These are phyloP conservation scores for Suillus clintonianus DNA, from an alignment of 768 basidiomycete genomes.

Conservation along the genomic window DNA sequence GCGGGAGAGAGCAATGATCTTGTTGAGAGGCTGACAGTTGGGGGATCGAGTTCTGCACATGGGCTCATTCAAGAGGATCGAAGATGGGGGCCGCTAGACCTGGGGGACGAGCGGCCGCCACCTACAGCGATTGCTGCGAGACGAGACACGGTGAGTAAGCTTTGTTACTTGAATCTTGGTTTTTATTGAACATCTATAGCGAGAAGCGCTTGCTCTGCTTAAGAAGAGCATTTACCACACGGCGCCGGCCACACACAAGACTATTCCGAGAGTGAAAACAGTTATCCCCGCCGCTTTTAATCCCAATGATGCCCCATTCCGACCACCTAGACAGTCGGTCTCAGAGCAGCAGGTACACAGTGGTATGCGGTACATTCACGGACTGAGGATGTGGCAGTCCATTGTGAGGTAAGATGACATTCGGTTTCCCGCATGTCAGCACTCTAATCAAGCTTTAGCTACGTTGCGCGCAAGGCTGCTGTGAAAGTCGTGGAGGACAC, in stretches of 20 bases:
- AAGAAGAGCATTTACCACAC: slow-evolving; percentile 59
- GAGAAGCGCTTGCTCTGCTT: slow-evolving; percentile 54
- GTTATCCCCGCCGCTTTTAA: slow-evolving; percentile 50
- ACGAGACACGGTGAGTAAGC: slow-evolving; percentile 56
- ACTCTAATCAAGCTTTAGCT: slow-evolving; percentile 29
- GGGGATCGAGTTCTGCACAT: not conserved
- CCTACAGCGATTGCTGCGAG: slow-evolving; percentile 71
- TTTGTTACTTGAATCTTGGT: not conserved
- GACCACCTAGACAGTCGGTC: slow-evolving; percentile 53
- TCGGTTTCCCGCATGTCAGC: not conserved
- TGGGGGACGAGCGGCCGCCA: slow-evolving; percentile 70
- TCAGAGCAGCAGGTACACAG: slow-evolving; percentile 54
- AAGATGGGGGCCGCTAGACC: slow-evolving; percentile 57
- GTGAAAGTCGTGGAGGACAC: slow-evolving; percentile 33
- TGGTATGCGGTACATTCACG: slow-evolving; percentile 49
- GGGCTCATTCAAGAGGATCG: slow-evolving; percentile 41
- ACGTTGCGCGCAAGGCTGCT: slow-evolving; percentile 48
- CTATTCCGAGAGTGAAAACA: slow-evolving; percentile 48
- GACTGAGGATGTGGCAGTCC: slow-evolving; percentile 56
- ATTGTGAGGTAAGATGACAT: slow-evolving; percentile 43
- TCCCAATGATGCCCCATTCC: slow-evolving; percentile 46
- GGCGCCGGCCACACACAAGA: slow-evolving; percentile 54
- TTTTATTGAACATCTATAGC: slow-evolving; percentile 30
- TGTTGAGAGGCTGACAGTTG: slow-evolving; percentile 4
- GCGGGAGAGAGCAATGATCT: slow-evolving; percentile 1